Percentiles rank a stretch among this genome's conserved stretches.
Conservation (phyloP, 331 rosid genomes). For the Malus hybrid region DNA sequence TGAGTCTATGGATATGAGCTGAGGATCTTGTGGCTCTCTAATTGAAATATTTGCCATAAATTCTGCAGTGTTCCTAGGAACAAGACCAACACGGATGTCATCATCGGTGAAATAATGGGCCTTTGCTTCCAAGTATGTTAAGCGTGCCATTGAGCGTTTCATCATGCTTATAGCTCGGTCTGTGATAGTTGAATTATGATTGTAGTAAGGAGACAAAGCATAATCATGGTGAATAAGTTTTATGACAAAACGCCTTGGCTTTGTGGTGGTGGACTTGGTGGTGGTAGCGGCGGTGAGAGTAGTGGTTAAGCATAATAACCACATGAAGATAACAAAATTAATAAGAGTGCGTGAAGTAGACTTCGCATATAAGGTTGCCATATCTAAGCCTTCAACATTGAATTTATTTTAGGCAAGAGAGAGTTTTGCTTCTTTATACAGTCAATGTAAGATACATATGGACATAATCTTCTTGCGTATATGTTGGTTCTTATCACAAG, state of each 20-base stretch:
- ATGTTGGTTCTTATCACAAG: too few relatives aligned
- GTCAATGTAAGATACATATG: too few relatives aligned
- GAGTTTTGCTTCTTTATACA: too few relatives aligned
- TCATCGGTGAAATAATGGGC: background rate
- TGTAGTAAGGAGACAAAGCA: background rate
- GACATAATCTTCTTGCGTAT: too few relatives aligned
- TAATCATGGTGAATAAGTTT: background rate
- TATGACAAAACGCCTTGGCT: background rate
- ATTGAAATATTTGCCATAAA: constrained; percentile 7
- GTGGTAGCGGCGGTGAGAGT: background rate
- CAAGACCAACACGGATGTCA: background rate
- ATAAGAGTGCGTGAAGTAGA: too few relatives aligned
- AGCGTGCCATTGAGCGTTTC: background rate
- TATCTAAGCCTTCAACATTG: too few relatives aligned
- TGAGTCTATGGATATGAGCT: background rate
- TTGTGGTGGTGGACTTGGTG: background rate
- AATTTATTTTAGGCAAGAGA: too few relatives aligned
- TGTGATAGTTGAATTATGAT: background rate
- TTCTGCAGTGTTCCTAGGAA: background rate
- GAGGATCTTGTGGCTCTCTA: constrained; percentile 8
- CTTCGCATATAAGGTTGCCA: too few relatives aligned
- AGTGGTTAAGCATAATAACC: background rate
- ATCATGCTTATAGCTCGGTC: background rate
- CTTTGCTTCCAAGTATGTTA: background rate
- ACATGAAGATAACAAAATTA: background rate